Conservation (phyloP, 192 early-diverging fungal genomes). For the Linnemannia hyalina region DNA sequence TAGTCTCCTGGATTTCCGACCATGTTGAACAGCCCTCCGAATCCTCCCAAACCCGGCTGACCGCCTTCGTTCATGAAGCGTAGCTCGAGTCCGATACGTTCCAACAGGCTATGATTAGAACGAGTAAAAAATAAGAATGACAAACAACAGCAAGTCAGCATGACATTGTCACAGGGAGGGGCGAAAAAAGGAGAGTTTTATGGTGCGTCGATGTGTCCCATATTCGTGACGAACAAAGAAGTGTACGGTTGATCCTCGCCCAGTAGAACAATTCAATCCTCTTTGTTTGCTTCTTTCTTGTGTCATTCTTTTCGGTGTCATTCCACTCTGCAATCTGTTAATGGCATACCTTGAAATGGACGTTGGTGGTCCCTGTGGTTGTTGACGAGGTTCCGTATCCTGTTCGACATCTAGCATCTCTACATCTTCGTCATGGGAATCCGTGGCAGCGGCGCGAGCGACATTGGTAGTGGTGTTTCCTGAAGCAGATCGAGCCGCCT, state of each 20-base stretch:
- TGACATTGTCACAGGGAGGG: neutral
- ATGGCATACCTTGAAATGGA: slow-evolving; percentile 1
- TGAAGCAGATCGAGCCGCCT: neutral
- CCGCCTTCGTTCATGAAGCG: neutral
- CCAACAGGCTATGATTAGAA: slow-evolving; percentile 21
- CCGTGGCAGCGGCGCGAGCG: neutral
- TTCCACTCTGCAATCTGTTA: neutral
- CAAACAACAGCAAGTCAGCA: neutral
- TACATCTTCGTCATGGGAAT: neutral
- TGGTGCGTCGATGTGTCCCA: neutral
- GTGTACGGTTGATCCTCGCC: neutral
- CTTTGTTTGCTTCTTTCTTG: neutral
- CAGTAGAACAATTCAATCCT: neutral
- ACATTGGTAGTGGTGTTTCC: neutral
- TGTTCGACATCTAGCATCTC: slow-evolving; percentile 17
- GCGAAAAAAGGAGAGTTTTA: neutral
- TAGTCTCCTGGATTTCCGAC: slow-evolving; percentile 82
- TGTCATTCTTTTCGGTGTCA: neutral
- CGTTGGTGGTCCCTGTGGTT: neutral
- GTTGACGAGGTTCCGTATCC: neutral
- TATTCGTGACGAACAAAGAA: neutral
- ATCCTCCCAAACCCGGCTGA: slow-evolving; percentile 4
- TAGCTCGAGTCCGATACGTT: slow-evolving; percentile 21
- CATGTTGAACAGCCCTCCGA: slow-evolving; percentile 43
- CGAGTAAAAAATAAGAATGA: neutral